Evolutionary conservation across 495 filamentous ascomycete species (phyloP), one percentile per base, ranked within the genome.

Genomic region (Penicillium manginii): DNA sequence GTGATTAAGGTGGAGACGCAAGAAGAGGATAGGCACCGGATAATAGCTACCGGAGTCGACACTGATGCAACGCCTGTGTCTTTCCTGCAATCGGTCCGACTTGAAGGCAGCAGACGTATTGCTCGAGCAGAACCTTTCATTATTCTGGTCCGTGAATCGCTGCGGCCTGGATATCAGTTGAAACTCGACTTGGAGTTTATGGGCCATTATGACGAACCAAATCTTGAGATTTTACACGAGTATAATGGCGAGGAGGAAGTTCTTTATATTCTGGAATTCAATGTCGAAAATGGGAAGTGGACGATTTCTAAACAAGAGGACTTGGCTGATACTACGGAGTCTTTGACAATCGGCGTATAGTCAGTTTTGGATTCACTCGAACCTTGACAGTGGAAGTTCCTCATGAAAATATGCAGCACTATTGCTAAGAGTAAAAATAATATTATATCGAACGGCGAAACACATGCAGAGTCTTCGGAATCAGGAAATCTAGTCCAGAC

Each of bases 1-100:
- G 45, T 49, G 8, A 32, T 55, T 26, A 55, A 55, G 19, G 29
- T 55, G n/a, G 43, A 55, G 18, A 55, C 53, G 3, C 43, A 37
- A 21, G 53, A 55, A 17, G 43, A 21, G 19, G 53, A 48, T 10
- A 39, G 53, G 5, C 53, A 39, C 23, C 31, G 45, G 10, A 29
- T 54, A 1, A 46, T 37, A 14, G 53, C 52, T 18, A 61, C 48
- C 4, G 54, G 59, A 2, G 59, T 57, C 15, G 59, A 61, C 15
- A 61, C 26, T 19, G 48, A 61, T 49, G 59, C 29, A 1, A 61
- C 59, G 11, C 58, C 53, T 14, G 39, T 52, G 8, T 50, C 43
- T 0, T 61, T 57, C 18, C 59, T 61, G n/a, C 54, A 54, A 23
- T 52, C 59, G 1, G 53, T 61, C n/a, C 39, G 55, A 32, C 48